A percentile compares a stretch with the other conserved stretches of the same genome.
Evolutionary conservation across 345 rosid genomes (phyloP).

Genomic region (Dimocarpus longan): DNA sequence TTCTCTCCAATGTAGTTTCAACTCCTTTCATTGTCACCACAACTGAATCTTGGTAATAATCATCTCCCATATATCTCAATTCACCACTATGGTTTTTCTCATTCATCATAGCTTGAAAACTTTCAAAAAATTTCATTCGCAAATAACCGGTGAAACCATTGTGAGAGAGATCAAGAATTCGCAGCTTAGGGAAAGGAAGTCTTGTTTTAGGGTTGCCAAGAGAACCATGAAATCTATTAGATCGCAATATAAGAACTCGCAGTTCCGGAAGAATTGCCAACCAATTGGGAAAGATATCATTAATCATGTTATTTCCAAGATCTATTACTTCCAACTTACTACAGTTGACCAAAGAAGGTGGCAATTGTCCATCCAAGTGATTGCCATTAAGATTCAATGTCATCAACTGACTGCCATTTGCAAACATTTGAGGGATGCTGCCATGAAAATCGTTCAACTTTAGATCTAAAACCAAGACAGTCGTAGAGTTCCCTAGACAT

Average conservation of each 20-base stretch:
- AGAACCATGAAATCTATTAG: conserved; percentile 15
- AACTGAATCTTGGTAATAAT: background rate
- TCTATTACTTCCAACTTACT: background rate
- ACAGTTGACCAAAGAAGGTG: conserved; percentile 2
- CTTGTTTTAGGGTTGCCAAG: background rate
- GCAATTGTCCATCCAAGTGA: conserved; percentile 10
- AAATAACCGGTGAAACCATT: background rate
- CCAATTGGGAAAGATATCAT: background rate
- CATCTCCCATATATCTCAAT: background rate
- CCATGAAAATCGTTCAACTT: conserved; percentile 13
- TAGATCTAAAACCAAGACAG: background rate
- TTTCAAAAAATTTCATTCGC: background rate
- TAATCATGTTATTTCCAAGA: background rate
- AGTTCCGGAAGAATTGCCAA: background rate
- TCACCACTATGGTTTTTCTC: background rate
- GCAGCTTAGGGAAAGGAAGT: background rate
- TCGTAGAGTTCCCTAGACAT: background rate
- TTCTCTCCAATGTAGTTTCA: background rate
- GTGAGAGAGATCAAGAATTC: background rate
- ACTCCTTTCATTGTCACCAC: conserved; percentile 19
- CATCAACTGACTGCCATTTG: background rate
- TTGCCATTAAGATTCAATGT: conserved; percentile 4
- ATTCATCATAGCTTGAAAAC: background rate
- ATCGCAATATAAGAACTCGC: background rate
- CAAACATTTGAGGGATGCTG: background rate